Evolutionary conservation across 106 monocot genomes (phyloP).

Genomic region (Dendrobium chrysotoxum): DNA sequence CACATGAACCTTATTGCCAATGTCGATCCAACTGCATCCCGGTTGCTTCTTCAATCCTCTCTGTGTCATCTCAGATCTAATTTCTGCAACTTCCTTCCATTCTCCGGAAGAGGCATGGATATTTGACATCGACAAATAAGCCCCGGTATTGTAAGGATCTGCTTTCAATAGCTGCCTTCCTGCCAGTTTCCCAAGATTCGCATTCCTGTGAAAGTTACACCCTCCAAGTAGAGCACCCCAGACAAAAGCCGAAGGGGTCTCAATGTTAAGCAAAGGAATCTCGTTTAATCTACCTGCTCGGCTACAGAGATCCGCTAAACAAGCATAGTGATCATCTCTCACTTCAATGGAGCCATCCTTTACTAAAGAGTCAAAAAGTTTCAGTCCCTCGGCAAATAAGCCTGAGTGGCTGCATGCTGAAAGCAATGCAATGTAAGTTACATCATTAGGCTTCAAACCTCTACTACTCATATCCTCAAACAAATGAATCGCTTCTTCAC

Average conservation of each 20-base stretch:
- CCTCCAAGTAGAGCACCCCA: constrained; percentile 76
- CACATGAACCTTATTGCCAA: constrained; percentile 51
- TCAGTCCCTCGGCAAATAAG: constrained; percentile 51
- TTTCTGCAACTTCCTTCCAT: constrained; percentile 48
- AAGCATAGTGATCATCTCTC: constrained; percentile 70
- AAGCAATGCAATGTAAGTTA: constrained; percentile 60
- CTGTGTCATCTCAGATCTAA: constrained; percentile 56
- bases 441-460: constrained; percentile 55
- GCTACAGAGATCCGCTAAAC: constrained; percentile 69
- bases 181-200: constrained; percentile 38
- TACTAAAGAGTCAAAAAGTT: constrained; percentile 31
- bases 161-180: constrained; percentile 48
- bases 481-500: constrained; percentile 35
- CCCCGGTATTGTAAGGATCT: constrained; percentile 41
- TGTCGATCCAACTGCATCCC: constrained; percentile 86
- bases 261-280: constrained; percentile 24
- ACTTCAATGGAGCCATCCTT: constrained; percentile 41
- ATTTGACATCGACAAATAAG: constrained; percentile 60
- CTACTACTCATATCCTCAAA: constrained; percentile 46
- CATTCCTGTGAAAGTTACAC: constrained; percentile 52
- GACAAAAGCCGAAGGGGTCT: constrained; percentile 18
- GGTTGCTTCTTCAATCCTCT: constrained; percentile 78
- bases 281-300: constrained; percentile 55
- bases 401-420: constrained; percentile 89
- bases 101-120: constrained; percentile 61